Conservation (phyloP, 176 grass and related monocot genomes). For the Canna indica region DNA sequence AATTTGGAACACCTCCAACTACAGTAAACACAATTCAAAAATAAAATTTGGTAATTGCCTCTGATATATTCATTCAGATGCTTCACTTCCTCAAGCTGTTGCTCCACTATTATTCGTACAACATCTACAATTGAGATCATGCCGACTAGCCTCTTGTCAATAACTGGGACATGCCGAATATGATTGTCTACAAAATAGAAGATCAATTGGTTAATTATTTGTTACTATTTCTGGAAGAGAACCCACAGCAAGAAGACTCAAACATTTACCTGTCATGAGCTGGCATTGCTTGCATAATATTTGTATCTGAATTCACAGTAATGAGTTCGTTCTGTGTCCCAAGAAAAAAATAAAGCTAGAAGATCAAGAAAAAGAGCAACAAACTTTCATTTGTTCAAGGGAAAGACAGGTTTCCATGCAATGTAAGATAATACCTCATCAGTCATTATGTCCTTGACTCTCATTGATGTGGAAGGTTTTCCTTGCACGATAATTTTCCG, state of each 20-base stretch:
- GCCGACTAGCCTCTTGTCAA: slow-evolving; percentile 70
- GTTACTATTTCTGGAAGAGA: too few species aligned
- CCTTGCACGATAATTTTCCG: slow-evolving; percentile 62
- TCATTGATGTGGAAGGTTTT: slow-evolving; percentile 44
- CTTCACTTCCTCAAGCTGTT: slow-evolving; percentile 77
- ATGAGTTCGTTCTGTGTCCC: slow-evolving; percentile 48
- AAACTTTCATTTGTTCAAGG: too few species aligned
- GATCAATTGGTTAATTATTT: not conserved
- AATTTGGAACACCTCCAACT: too few species aligned
- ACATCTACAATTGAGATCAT: slow-evolving; percentile 77
- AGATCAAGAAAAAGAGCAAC: not conserved
- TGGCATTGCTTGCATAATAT: slow-evolving; percentile 81
- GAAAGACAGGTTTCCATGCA: not conserved
- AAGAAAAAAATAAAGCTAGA: not conserved
- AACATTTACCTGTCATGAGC: slow-evolving; percentile 61
- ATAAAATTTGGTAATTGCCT: slow-evolving; percentile 87
- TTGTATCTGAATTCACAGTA: slow-evolving; percentile 55
- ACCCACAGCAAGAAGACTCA: not conserved
- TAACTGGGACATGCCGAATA: slow-evolving; percentile 76
- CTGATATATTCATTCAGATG: slow-evolving; percentile 59
- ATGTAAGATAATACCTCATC: slow-evolving; percentile 45
- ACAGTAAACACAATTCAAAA: too few species aligned
- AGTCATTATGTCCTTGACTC: slow-evolving; percentile 82
- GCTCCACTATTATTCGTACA: slow-evolving; percentile 65
- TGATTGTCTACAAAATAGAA: slow-evolving; percentile 44